These are phyloP conservation scores for Colletotrichum phormii DNA, from an alignment of 2,329 filamentous ascomycete species.

Conservation along the genomic window DNA sequence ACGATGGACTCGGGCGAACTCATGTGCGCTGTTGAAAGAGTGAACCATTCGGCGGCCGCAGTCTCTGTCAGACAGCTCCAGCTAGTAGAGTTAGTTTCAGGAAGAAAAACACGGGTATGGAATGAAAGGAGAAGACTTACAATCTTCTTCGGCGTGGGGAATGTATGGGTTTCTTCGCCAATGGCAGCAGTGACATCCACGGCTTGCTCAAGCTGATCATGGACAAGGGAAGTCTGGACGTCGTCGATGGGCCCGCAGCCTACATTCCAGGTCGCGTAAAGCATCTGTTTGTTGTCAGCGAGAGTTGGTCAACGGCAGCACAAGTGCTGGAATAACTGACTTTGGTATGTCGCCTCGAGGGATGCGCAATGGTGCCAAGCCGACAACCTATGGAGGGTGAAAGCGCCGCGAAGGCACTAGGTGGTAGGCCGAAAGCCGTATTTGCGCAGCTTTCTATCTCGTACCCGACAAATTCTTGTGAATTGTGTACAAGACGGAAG, in stretches of 20 bases:
- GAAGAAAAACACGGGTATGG: neutral
- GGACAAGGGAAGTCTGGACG: neutral
- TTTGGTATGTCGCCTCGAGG: neutral
- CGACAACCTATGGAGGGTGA: neutral
- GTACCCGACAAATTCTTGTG: too few relatives aligned
- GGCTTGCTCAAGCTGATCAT: too few relatives aligned
- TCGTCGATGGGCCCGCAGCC: conserved; percentile 9
- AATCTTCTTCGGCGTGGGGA: neutral
- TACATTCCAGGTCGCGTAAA: neutral
- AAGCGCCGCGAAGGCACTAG: neutral
- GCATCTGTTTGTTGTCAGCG: neutral
- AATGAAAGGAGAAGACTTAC: neutral
- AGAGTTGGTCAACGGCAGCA: neutral
- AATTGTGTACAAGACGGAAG: too few relatives aligned
- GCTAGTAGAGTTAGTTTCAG: neutral
- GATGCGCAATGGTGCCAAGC: neutral
- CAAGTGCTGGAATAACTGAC: neutral
- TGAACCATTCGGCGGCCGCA: conserved; percentile 29
- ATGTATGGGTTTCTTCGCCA: neutral
- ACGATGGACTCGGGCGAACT: conserved; percentile 27
- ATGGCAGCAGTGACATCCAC: too few relatives aligned
- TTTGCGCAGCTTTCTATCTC: too few relatives aligned
- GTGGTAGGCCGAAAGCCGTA: neutral
- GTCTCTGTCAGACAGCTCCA: neutral
- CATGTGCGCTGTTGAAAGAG: conserved; percentile 11